Evolutionary conservation across 2,329 filamentous ascomycete species (phyloP).

Genomic region (Clonostachys solani): DNA sequence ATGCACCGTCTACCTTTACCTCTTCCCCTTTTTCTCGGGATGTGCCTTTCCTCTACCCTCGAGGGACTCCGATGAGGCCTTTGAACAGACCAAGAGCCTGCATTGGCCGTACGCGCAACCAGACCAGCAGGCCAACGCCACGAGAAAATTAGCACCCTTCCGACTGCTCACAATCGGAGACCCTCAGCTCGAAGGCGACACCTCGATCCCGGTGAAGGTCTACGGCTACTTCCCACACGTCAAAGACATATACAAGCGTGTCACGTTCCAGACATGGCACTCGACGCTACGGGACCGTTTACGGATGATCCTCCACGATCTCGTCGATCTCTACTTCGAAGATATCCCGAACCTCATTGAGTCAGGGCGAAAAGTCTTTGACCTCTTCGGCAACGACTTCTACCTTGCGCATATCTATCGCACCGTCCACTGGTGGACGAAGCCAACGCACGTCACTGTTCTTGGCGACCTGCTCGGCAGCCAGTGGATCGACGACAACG

Average conservation of each 20-base stretch:
- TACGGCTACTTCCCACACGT: constrained; percentile 50
- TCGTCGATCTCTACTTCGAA: constrained; percentile 57
- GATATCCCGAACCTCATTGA: constrained; percentile 66
- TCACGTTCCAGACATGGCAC: constrained; percentile 40
- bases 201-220: constrained; percentile 64
- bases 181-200: constrained; percentile 90
- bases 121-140: constrained; percentile 10
- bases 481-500: constrained; percentile 86
- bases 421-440: constrained; percentile 76
- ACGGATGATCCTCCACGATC: constrained; percentile 50
- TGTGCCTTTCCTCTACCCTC: constrained; percentile 71
- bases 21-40: constrained; percentile 76
- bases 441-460: constrained; percentile 82
- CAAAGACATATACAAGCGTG: constrained; percentile 37
- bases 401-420: constrained; percentile 93
- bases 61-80: constrained; percentile 22
- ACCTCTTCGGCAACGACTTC: constrained; percentile 89
- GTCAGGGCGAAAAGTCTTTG: constrained; percentile 72
- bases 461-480: constrained; percentile 90
- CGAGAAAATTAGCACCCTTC: constrained; percentile 61
- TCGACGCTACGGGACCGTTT: constrained; percentile 46
- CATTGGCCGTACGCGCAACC: constrained; percentile 30
- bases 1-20: constrained; percentile 75
- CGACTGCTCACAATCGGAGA: constrained; percentile 85
- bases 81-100: constrained; percentile 28